Evolutionary conservation across 768 basidiomycete genomes (phyloP), one percentile per base, ranked within the genome.

Genomic region (Phaeolepiota aurea): DNA sequence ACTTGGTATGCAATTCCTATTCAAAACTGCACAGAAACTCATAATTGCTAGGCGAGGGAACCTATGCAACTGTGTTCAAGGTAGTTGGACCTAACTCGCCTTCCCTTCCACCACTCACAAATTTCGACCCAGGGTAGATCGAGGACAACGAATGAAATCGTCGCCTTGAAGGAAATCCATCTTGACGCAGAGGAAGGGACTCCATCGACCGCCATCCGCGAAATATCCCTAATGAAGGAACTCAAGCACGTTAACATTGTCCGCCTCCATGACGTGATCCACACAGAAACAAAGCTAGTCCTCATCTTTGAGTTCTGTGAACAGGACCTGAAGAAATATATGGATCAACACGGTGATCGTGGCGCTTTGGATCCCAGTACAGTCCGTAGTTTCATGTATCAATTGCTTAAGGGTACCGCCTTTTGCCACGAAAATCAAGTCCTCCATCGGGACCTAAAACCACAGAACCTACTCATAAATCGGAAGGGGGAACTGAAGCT

Each of bases 341-440:
- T 99, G 96, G 96, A 99, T 60, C 84, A 88, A 23, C 84, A 96
- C 52, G 96, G 96, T 41, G 92, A 98, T 49, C 79, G 93, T 32
- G 92, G 96, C 40, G 92, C 94, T 3, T 74, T 99, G 32, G 91
- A 96, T 47, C 80, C 87, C 13, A 72, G 74, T 33, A 91, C 88
- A 3, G 92, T 98, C 45, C 82, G 89, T 43, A 92, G 88, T 56
- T 99, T 99, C 65, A 96, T 98, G 85, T 94, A 85, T 61, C 96
- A 99, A 58, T 77, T 98, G 16, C 72, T 98, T 50, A 93, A 90
- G 61, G 96, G 96, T 37, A 97, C 92, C 37, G 91, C 91, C 3
- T 98, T 96, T 63, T 98, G 94, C 57, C 96, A 99, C 58, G 93
- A 97, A 62, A 98, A 98, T 55, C 82, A 96, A 54, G 96, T 99